phyloP scores from a whole-genome alignment of 225 moss, liverwort and hornwort species.

The Ulota crispa region DNA sequence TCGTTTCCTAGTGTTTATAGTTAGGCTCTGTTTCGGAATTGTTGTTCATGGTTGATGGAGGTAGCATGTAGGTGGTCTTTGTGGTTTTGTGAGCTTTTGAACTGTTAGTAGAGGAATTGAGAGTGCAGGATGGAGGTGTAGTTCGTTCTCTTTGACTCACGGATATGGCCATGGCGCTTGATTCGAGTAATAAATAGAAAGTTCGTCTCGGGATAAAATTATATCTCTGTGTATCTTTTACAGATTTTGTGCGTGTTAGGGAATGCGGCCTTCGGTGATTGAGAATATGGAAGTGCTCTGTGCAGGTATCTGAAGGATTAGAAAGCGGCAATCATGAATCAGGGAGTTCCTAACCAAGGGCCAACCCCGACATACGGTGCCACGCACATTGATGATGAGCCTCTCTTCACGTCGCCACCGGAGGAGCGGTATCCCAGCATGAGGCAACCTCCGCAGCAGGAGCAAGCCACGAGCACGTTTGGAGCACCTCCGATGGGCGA shows the following conservation, averaged over 20 bases:
- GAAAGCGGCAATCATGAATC: conserved; percentile 27
- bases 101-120: background rate
- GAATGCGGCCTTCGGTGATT: background rate
- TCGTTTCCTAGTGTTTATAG: background rate
- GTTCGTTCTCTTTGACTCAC: background rate
- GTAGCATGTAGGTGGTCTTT: background rate
- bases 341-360: conserved; percentile 27
- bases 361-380: conserved; percentile 18
- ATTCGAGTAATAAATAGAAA: background rate
- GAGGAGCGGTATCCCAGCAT: conserved; percentile 31
- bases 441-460: conserved; percentile 12
- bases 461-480: conserved; percentile 25
- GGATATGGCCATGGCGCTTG: background rate
- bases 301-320: conserved; percentile 6
- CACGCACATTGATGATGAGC: conserved; percentile 13
- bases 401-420: conserved; percentile 35
- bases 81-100: background rate
- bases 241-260: background rate
- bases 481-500: conserved; percentile 88
- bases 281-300: background rate
- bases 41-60: background rate
- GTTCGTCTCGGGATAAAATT: background rate
- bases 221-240: background rate
- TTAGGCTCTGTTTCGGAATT: background rate
- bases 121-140: background rate